Evolutionary conservation across 2,329 filamentous ascomycete species (phyloP), one percentile per base, ranked within the genome.

Genomic region (Furcasterigmium furcatum): DNA sequence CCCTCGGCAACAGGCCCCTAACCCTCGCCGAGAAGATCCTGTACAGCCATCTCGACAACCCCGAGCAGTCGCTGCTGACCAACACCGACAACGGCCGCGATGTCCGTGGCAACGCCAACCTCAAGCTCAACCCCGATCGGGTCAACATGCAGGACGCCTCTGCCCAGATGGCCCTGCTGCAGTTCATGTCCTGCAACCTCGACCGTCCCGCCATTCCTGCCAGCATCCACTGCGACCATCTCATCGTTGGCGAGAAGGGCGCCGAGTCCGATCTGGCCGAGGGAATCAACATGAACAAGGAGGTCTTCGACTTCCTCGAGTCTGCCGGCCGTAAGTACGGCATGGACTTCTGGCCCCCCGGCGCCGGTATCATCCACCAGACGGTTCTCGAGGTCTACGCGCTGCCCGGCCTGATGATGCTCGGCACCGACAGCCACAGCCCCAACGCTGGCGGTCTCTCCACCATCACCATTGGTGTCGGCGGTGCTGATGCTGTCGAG

Each of bases 61-160:
- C 85, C 7, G 91, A 96, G 68, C 91, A 95, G 65, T 91, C 90
- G 30, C 80, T 99, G 44, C 76, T 96, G 49, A 82, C 80, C 44
- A 82, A 84, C 60, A 96, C 91, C 41, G 80, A 89, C 67, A 89
- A 91, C 78, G 92, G 91, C 55, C 80, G 80, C 43, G 80, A 86
- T 59, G 86, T 99, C 51, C 84, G 94, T 35, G 92, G 92, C 55
- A 84, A 84, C 61, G 91, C 91, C 42, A 97, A 95, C 64, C 78
- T 99, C 69, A 95, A 95, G 74, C 86, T 99, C 67, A 96, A 96
- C 70, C 94, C 94, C 19, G 94, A 99, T 67, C 83, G 94, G 44
- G 94, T 97, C 56, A 95, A 95, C 53, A 99, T 99, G 94, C 94
- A 99, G 71, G 94, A 99, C 74, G 94, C 94, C 13, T 96, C 90